phyloP scores from a whole-genome alignment of 768 basidiomycete species.

The Boletus insuetus region DNA sequence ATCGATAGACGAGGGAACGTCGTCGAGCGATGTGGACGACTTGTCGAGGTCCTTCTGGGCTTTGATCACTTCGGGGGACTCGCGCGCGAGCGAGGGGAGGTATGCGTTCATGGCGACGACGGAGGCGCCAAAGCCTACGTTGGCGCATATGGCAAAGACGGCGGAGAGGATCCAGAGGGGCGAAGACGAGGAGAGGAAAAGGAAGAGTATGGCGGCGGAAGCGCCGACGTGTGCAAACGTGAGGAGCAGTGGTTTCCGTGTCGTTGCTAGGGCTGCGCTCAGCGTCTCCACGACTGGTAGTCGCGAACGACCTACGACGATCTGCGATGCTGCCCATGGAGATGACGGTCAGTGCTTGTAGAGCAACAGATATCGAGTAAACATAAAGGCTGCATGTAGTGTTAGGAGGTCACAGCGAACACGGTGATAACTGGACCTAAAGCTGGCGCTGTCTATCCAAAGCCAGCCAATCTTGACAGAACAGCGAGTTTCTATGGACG shows the following conservation, averaged over 20 bases:
- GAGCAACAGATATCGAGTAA: constrained; percentile 81
- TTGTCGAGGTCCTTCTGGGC: constrained; percentile 33
- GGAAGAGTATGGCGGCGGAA: constrained; percentile 62
- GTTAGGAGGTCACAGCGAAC: not conserved
- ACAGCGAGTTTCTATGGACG: constrained; percentile 46
- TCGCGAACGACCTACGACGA: constrained; percentile 56
- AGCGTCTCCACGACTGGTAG: not conserved
- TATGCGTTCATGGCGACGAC: constrained; percentile 91
- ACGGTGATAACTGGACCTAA: constrained; percentile 53
- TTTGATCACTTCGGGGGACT: constrained; percentile 55
- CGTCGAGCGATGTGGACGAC: not conserved
- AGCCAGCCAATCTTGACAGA: constrained; percentile 78
- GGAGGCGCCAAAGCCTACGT: constrained; percentile 83
- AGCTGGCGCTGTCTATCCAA: constrained; percentile 92
- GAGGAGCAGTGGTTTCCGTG: constrained; percentile 77
- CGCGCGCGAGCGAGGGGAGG: constrained; percentile 69
- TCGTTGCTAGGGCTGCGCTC: constrained; percentile 45
- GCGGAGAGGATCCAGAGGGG: constrained; percentile 68
- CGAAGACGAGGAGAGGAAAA: constrained; percentile 69
- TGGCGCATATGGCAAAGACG: constrained; percentile 70
- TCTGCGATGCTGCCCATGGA: constrained; percentile 93
- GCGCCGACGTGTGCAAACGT: constrained; percentile 74
- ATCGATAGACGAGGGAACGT: constrained; percentile 8
- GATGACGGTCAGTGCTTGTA: constrained; percentile 93
- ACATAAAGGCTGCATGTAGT: constrained; percentile 64